Base-by-base conservation (phyloP, 495 filamentous ascomycete genomes). In the Tuber borchii region DNA sequence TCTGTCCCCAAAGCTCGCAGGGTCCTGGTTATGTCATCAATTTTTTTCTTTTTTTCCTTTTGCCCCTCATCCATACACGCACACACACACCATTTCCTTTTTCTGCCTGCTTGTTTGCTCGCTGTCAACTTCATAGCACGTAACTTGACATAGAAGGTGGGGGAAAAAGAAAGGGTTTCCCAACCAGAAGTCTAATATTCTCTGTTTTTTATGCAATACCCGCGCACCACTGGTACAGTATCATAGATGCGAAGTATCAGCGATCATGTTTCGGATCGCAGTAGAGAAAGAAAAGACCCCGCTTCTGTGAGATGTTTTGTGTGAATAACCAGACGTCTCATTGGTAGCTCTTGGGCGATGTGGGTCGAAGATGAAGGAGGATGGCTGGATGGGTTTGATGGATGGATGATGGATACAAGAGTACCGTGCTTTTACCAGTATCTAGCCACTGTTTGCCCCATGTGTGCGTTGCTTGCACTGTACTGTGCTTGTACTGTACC, bases 211-310 rank as follows among this genome's bases (percentile, higher is more conserved):
- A 65, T 65, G 56, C 56, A 65, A 7, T 65, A 31, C 56, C 26
- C 56, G 26, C 51, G n/a, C 51, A 31, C 51, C n/a, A 5, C 51
- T 2, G 51, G 51, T n/a, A n/a, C n/a, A n/a, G n/a, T 61, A 31
- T 61, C 51, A 61, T 61, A 31, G 51, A 61, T 61, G 51, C 56
- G 26, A 65, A 65, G 12, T 65, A 31, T 65, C 56, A 65, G n/a
- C n/a, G 56, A 65, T 65, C 56, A 31, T 65, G 56, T 65, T 65
- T 65, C 56, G 56, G 56, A 65, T 65, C 56, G 56, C 56, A 65
- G 26, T 12, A 31, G 4, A 65, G 56, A 14, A 22, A 17, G 56
- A 65, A 14, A 14, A 31, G 56, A 65, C 56, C 56, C 56, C 56
- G 56, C 56, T 65, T 65, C 56, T 65, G 56, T 65, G 56, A 31